Conservation (phyloP, 2,329 filamentous ascomycete genomes). For the Colletotrichum sp. region DNA sequence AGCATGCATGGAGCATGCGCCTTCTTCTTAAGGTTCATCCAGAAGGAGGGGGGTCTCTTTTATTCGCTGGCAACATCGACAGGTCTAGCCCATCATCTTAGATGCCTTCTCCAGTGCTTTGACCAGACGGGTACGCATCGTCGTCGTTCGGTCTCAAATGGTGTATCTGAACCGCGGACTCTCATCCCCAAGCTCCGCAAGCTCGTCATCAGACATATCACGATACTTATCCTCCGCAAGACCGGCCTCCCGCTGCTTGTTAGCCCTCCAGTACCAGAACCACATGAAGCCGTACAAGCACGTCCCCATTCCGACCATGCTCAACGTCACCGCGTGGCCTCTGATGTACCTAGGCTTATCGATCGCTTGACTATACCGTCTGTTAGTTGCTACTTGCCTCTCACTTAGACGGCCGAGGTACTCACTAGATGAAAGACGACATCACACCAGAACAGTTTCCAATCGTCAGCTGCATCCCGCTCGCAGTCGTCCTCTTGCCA, state of each 20-base stretch:
- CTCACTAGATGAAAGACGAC: conserved; percentile 18
- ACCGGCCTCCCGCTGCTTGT: conserved; percentile 47
- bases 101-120: not conserved
- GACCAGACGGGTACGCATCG: accelerated
- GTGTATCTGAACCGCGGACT: conserved; percentile 56
- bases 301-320: conserved; percentile 22
- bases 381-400: not conserved
- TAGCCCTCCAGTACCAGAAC: conserved; percentile 44
- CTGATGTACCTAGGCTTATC: conserved; percentile 64
- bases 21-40: not conserved
- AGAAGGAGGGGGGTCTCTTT: not conserved
- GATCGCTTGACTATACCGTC: conserved; percentile 37
- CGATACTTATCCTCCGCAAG: conserved; percentile 42
- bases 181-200: conserved; percentile 57
- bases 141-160: conserved; percentile 24
- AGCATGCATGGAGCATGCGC: not conserved
- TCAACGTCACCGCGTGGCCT: conserved; percentile 59
- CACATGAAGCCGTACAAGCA: conserved; percentile 40
- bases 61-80: not conserved
- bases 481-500: conserved; percentile 76
- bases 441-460: conserved; percentile 72
- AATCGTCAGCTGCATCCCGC: conserved; percentile 72
- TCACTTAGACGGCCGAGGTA: not conserved
- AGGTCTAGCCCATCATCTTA: not conserved
- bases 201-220: conserved; percentile 48